A percentile compares a stretch with the other conserved stretches of the same genome.
Evolutionary conservation across 768 basidiomycete species (phyloP).

Genomic region (Mycena capillaripes): DNA sequence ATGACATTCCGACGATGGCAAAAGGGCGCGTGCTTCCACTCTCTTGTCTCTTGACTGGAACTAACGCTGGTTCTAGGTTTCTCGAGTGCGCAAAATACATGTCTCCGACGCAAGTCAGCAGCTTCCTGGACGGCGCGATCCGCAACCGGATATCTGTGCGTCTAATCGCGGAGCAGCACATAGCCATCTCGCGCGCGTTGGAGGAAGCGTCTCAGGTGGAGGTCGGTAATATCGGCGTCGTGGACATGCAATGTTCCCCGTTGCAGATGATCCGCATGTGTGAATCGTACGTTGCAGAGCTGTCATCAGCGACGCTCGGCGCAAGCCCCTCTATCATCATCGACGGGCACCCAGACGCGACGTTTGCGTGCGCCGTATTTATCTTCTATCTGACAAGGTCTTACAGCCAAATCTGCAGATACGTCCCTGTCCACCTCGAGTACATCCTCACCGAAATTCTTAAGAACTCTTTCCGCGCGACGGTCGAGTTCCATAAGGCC

Average conservation of each 20-base stretch:
- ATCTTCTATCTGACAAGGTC: background rate
- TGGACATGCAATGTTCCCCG: conserved; percentile 81
- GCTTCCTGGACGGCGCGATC: conserved; percentile 88
- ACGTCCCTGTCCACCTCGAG: conserved; percentile 91
- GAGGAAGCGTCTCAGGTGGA: conserved; percentile 50
- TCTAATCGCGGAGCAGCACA: conserved; percentile 92
- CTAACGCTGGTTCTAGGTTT: conserved; percentile 63
- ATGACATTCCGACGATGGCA: conserved; percentile 93
- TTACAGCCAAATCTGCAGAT: conserved; percentile 59
- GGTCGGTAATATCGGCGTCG: conserved; percentile 74
- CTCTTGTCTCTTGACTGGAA: conserved; percentile 18
- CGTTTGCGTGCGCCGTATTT: conserved; percentile 76
- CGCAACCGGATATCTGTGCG: conserved; percentile 90
- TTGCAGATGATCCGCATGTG: conserved; percentile 83
- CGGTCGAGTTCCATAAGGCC: conserved; percentile 77
- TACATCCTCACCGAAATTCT: conserved; percentile 93
- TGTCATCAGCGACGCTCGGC: conserved; percentile 90
- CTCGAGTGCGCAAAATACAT: conserved; percentile 90
- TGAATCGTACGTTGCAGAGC: conserved; percentile 84
- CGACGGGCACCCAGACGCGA: conserved; percentile 78
- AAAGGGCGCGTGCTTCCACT: conserved; percentile 72
- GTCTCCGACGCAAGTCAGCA: conserved; percentile 82
- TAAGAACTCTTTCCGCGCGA: conserved; percentile 93
- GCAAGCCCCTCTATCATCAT: conserved; percentile 75
- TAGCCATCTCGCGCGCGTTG: conserved; percentile 82